These are phyloP conservation scores for Pythium volutum DNA, from an alignment of 352 stramenopile genomes.

Conservation along the genomic window DNA sequence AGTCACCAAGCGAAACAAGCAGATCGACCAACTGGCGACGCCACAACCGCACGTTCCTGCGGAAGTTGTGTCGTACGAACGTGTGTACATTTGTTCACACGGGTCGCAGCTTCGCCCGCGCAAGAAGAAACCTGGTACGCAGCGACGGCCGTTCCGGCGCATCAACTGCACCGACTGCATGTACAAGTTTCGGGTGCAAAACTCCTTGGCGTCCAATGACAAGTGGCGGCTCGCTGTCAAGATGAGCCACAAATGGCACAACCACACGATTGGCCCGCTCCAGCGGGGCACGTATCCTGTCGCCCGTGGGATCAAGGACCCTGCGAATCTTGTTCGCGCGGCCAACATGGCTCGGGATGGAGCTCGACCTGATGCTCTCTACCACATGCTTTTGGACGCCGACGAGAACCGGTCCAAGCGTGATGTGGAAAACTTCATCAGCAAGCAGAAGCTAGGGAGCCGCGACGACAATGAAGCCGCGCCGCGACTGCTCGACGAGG, in stretches of 20 bases:
- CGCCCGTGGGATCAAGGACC: not conserved
- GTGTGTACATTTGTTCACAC: constrained; percentile 6
- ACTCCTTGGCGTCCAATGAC: not conserved
- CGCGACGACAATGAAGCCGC: not conserved
- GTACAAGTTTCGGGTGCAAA: constrained; percentile 1
- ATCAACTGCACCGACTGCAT: not conserved
- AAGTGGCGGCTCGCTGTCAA: constrained; percentile 4
- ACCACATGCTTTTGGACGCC: not conserved
- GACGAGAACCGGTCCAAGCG: not conserved
- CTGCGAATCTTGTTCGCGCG: not conserved
- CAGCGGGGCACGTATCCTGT: not conserved
- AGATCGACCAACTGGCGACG: not conserved
- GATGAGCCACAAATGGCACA: not conserved
- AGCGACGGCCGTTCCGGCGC: not conserved
- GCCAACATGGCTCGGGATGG: not conserved
- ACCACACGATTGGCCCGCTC: not conserved
- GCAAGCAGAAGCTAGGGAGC: not conserved
- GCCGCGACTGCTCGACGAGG: not conserved
- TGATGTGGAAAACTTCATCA: not conserved
- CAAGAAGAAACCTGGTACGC: not conserved
- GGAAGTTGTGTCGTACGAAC: not conserved
- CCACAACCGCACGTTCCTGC: not conserved
- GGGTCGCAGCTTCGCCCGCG: not conserved
- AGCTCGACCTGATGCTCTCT: not conserved
- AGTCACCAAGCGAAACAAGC: not conserved